Base-by-base conservation (phyloP, 768 basidiomycete genomes). In the Dioszegia aurantiaca region DNA sequence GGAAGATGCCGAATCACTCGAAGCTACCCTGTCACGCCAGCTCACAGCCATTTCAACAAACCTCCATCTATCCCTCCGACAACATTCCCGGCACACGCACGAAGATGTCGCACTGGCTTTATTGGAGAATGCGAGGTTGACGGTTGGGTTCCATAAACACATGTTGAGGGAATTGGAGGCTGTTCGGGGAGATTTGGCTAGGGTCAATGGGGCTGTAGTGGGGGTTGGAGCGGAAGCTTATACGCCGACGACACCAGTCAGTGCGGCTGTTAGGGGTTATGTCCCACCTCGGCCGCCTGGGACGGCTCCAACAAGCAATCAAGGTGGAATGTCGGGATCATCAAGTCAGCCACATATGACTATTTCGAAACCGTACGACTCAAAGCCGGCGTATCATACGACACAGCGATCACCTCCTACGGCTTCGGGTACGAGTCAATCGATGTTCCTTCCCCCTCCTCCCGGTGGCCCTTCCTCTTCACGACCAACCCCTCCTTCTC, bases 21-120 rank as follows among this genome's bases (percentile, higher is more conserved):
- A 99, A 71, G 84, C 87, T 72, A 81, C 85, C 8, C 83, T 98
- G 24, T 85, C 87, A 3, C 84, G 83, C 49, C 86, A 90, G n/a
- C 87, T 93, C 2, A 83, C 90, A 49, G 90, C 90, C 43, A 97
- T 99, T 55, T 97, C 94, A 1, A 86, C 89, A 66, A 93, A 97
- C 67, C 81, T 99, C 17, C 92, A 95, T 67, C 84, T 83, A 47
- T 87, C 93, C 1, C 82, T 99, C 27, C 83, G 86, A 36, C 84
- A 84, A 0, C 91, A 99, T 77, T 89, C 88, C 58, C 83, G 84
- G 46, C 83, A 87, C 62, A 88, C 92, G 27, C 88, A 94, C 54
- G 89, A 93, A 56, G 95, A 99, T 74, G 83, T 97, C 53, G 89
- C 89, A 17, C 82, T 88, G 21, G 88, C 92, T 0, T 79, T 98